These are phyloP conservation scores for Aureobasidium uvarum DNA, from an alignment of 2,329 filamentous ascomycete species.

Conservation along the genomic window DNA sequence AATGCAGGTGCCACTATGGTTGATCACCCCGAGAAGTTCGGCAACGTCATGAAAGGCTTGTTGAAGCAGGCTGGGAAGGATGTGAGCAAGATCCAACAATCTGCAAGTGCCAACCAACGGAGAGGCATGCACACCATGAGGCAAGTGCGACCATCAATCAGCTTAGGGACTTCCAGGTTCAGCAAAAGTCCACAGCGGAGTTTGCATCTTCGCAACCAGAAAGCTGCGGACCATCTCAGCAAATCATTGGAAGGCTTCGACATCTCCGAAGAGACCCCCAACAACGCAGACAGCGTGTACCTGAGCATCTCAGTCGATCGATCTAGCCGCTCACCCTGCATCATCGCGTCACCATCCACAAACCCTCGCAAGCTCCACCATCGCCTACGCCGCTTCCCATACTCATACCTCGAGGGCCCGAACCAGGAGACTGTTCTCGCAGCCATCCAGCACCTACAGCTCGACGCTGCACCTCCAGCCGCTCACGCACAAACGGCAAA, in stretches of 20 bases:
- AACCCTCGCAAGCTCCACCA: slow-evolving; percentile 45
- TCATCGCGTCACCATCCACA: slow-evolving; percentile 58
- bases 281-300: slow-evolving; percentile 37
- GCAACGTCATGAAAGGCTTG: slow-evolving; percentile 63
- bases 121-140: slow-evolving; percentile 50
- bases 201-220: slow-evolving; percentile 56
- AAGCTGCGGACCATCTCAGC: slow-evolving; percentile 56
- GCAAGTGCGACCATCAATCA: slow-evolving; percentile 35
- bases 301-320: slow-evolving; percentile 67
- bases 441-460: slow-evolving; percentile 53
- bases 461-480: slow-evolving; percentile 48
- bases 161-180: background rate
- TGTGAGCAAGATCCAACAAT: slow-evolving; percentile 40
- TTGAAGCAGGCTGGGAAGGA: slow-evolving; percentile 49
- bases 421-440: slow-evolving; percentile 42
- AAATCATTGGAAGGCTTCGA: slow-evolving; percentile 41
- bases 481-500: slow-evolving; percentile 48
- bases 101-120: slow-evolving; percentile 14
- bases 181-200: slow-evolving; percentile 46
- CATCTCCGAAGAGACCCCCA: slow-evolving; percentile 42
- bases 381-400: slow-evolving; percentile 57
- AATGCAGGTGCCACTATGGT: slow-evolving; percentile 67
- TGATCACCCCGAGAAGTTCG: slow-evolving; percentile 73
- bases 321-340: slow-evolving; percentile 59
- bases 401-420: slow-evolving; percentile 56